Evolutionary conservation across 2,329 filamentous ascomycete genomes (phyloP).

Genomic region (Botryotinia globosa): DNA sequence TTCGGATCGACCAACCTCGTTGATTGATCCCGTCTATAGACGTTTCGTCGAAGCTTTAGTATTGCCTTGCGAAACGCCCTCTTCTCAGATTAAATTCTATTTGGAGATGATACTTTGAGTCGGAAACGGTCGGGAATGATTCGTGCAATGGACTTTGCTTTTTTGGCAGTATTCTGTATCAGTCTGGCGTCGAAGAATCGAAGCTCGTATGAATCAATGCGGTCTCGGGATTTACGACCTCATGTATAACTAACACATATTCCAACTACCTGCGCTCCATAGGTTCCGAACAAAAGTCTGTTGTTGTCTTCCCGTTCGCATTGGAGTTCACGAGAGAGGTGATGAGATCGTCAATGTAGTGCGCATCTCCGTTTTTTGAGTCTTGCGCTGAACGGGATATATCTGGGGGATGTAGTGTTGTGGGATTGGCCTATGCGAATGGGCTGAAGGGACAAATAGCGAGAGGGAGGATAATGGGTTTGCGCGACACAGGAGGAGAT

Average conservation of each 20-base stretch:
- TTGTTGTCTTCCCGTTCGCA: not conserved
- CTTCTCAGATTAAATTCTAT: no score
- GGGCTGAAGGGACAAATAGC: not conserved
- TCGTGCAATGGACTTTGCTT: not conserved
- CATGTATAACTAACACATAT: not conserved
- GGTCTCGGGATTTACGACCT: no score
- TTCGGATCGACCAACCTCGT: not conserved
- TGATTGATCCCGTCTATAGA: no score
- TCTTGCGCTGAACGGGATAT: not conserved
- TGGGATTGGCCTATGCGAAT: not conserved
- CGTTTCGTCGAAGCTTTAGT: not conserved
- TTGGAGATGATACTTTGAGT: not conserved
- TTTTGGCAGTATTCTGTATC: not conserved
- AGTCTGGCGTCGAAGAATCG: not conserved
- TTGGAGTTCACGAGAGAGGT: not conserved
- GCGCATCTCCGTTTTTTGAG: not conserved
- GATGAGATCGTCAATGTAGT: not conserved
- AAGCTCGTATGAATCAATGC: not conserved
- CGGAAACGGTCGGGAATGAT: not conserved
- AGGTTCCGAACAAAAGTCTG: not conserved
- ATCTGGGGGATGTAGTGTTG: not conserved
- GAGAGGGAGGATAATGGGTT: not conserved
- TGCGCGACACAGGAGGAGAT: not conserved
- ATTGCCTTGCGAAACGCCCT: not conserved
- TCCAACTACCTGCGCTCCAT: not conserved